Evolutionary conservation across 805 yeast genomes (phyloP).

Genomic region (Pichia cephalocereana): DNA sequence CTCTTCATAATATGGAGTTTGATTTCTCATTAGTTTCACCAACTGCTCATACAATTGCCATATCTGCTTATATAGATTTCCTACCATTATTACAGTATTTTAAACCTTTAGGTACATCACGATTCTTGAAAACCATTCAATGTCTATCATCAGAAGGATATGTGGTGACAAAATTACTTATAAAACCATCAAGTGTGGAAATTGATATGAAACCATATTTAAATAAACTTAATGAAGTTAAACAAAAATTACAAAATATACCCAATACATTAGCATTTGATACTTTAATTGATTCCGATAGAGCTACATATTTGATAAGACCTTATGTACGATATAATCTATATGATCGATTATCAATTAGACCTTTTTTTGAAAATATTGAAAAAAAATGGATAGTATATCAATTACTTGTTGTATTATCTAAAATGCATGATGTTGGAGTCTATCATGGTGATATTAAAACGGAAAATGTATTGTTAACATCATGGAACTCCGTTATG

Average conservation of each 20-base stretch:
- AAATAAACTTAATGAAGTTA: conserved; percentile 26
- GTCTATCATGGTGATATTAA: conserved; percentile 88
- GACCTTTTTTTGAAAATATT: conserved; percentile 76
- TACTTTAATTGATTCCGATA: conserved; percentile 71
- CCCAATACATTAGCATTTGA: conserved; percentile 65
- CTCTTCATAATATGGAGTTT: conserved; percentile 39
- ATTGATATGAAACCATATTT: conserved; percentile 28
- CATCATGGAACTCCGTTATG: conserved; percentile 82
- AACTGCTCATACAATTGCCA: conserved; percentile 83
- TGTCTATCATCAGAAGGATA: conserved; percentile 69
- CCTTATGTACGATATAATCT: conserved; percentile 71
- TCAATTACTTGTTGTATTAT: conserved; percentile 61
- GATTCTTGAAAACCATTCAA: conserved; percentile 79
- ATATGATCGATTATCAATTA: conserved; percentile 77
- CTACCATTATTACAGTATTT: conserved; percentile 67
- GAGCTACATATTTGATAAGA: conserved; percentile 86
- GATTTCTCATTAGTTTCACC: conserved; percentile 81
- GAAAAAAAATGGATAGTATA: conserved; percentile 82
- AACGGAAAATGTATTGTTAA: conserved; percentile 77
- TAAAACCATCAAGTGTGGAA: conserved; percentile 48
- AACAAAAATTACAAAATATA: conserved; percentile 34
- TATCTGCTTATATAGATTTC: conserved; percentile 82
- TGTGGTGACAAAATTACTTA: conserved; percentile 69
- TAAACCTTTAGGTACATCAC: conserved; percentile 65
- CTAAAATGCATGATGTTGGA: conserved; percentile 50